Evolutionary conservation across 306 rosid species (phyloP), one percentile per base, ranked within the genome.

Genomic region (Dalbergia oliveri): DNA sequence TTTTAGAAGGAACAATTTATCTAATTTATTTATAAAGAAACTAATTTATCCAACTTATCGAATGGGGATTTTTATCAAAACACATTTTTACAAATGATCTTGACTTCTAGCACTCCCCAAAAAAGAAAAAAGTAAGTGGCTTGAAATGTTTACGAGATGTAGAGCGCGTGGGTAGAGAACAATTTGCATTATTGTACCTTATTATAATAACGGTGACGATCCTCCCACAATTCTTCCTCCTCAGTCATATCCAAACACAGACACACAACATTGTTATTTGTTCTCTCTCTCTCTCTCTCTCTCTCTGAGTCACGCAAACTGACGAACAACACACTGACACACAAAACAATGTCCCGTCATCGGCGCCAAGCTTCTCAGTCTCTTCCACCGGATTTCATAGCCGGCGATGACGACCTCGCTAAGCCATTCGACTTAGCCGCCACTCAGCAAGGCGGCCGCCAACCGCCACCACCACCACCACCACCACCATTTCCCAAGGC

Each of bases 321-420:
- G 1, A 26, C 31, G 31, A 26, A 1, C 31, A 26, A 26, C 51
- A 34, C 67, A 26, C 47, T 45, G 58, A 26, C 41, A 67, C 14
- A 47, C 9, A 15, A 11, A 15, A 44, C 80, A 13, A 82, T 85
- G 88, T 85, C 88, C 33, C 85, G 85, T 59, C 88, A 85, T 33
- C 83, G 88, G 6, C 88, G 88, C 21, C 85, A 72, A 71, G 53
- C 82, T 5, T 84, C 88, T 21, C 85, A 50, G 34, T 66, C 75
- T 12, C 69, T 77, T 7, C 85, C 85, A 21, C 6, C 88, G 67
- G 88, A 84, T 4, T 3, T 76, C 2, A 39, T 80, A 11, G 4
- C 79, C 19, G 7, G 82, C 76, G 85, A n/a, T 72, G 87, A 80
- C 0, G 78, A 70, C 70, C 43, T 71, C 15, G 0, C 82, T 0